A percentile compares a stretch with the other conserved stretches of the same genome.
phyloP scores from a whole-genome alignment of 306 rosid species.

The Leucaena leucocephala region DNA sequence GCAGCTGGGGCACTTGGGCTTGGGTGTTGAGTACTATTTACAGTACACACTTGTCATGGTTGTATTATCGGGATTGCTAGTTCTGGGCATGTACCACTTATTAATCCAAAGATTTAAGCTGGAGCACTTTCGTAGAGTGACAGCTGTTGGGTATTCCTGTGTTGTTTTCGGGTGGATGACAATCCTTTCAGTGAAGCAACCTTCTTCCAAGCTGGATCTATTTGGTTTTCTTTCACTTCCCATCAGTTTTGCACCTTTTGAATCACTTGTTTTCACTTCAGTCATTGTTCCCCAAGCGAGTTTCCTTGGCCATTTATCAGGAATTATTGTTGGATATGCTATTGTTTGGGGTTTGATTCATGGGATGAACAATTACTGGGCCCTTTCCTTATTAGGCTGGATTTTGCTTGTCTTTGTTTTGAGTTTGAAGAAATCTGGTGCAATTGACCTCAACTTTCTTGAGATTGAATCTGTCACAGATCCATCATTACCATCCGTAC shows the following conservation, averaged over 20 bases:
- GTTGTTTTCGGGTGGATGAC: constrained; percentile 99
- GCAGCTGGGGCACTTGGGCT: constrained; percentile 69
- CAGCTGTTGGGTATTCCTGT: constrained; percentile 98
- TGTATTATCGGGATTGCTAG: constrained; percentile 74
- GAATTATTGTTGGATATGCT: constrained; percentile 93
- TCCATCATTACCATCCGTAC: constrained; percentile 76
- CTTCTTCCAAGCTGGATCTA: constrained; percentile 85
- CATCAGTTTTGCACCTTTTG: constrained; percentile 95
- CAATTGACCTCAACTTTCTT: constrained; percentile 65
- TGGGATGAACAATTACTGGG: constrained; percentile 93
- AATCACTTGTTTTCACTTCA: constrained; percentile 89
- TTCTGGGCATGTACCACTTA: constrained; percentile 77
- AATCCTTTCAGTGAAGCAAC: constrained; percentile 89
- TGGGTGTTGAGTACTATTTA: constrained; percentile 86
- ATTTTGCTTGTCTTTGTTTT: constrained; percentile 59
- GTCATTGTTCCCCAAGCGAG: constrained; percentile 97
- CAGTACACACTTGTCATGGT: constrained; percentile 90
- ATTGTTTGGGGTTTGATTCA: constrained; percentile 96
- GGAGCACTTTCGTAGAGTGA: constrained; percentile 84
- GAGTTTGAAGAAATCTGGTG: constrained; percentile 85
- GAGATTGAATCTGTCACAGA: constrained; percentile 91
- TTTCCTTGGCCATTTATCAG: constrained; percentile 93
- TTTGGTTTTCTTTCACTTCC: constrained; percentile 95
- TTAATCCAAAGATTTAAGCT: constrained; percentile 84
- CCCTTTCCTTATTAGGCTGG: constrained; percentile 87